Conservation (phyloP, 2,329 filamentous ascomycete genomes). For the Sporothrix globosa region DNA sequence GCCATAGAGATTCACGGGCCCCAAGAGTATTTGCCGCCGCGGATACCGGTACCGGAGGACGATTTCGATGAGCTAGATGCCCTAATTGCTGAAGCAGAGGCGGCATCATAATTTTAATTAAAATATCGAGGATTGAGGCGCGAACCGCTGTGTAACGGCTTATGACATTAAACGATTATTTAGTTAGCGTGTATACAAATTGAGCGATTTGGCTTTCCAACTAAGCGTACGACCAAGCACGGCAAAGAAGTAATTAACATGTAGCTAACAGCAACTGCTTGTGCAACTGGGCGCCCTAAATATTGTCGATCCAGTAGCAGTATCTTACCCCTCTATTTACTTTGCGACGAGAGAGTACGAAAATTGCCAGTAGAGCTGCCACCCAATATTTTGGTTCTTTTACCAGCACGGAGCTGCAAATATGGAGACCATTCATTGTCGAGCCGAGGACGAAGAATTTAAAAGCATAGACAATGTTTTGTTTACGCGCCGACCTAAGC, state of each 20-base stretch:
- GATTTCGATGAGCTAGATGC: constrained; percentile 52
- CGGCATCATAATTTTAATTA: constrained; percentile 23
- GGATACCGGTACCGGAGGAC: constrained; percentile 37
- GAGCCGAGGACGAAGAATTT: constrained; percentile 23
- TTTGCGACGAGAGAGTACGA: background rate
- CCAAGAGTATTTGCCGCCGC: constrained; percentile 29
- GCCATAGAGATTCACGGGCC: constrained; percentile 42
- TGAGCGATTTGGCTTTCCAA: background rate
- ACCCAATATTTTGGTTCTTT: background rate
- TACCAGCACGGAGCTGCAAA: background rate
- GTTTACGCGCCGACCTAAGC: constrained; percentile 31
- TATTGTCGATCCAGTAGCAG: background rate
- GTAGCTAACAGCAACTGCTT: too few relatives aligned
- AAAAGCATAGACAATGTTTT: constrained; percentile 32
- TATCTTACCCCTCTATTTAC: constrained; percentile 1
- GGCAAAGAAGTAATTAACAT: too few relatives aligned
- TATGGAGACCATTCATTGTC: constrained; percentile 32
- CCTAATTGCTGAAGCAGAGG: constrained; percentile 47
- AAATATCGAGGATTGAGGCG: background rate
- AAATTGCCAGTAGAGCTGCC: background rate
- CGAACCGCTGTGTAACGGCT: background rate
- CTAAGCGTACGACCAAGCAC: background rate
- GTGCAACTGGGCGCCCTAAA: too few relatives aligned
- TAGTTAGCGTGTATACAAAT: background rate
- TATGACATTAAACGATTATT: constrained; percentile 15